Base-by-base conservation (phyloP, 257 asterid species). In the Fraxinus quadrangulata region DNA sequence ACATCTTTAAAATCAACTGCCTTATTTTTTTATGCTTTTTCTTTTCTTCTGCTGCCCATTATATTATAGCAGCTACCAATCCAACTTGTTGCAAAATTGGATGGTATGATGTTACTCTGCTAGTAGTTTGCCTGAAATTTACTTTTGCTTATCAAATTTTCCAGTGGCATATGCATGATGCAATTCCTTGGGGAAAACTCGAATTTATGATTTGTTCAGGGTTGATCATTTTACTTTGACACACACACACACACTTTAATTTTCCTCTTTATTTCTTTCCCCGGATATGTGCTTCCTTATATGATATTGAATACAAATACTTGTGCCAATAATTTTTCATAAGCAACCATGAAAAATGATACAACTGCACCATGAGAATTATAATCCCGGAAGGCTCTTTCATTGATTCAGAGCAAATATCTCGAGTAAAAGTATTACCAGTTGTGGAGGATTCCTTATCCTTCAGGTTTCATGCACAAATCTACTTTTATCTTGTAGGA, bases 401-500 rank as follows among this genome's bases (percentile, higher is more conserved):
- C 69, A 26, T 24, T 31, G 51, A 37, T 71, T 39, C 69, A 54
- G 73, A 77, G 13, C 75, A 47, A 49, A 63, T 42, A 67, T 77
- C 83, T 76, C 70, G 66, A 78, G 74, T 63, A 11, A 13, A 42
- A 3, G 19, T 9, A 26, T 63, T 23, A 9, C 14, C 16, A 47
- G 13, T 5, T 12, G 51, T 12, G 23, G 17, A 24, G 61, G 61
- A 24, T 47, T 33, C 75, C 12, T 40, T 24, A 31, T n/a, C 59
- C 31, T 23, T 54, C 71, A 74, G 67, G 61, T 78, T 80, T 42
- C 19, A 72, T 67, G 45, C 65, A 67, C 69, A 73, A 73, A 65
- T 72, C 39, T 73, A 17, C 79, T 84, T 79, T 75, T 82, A 49
- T 76, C 72, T 67, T 85, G 81, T 88, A 94, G 98, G 92, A 63